Conservation (phyloP, 2,329 filamentous ascomycete genomes). For the Neoascochyta sp. region DNA sequence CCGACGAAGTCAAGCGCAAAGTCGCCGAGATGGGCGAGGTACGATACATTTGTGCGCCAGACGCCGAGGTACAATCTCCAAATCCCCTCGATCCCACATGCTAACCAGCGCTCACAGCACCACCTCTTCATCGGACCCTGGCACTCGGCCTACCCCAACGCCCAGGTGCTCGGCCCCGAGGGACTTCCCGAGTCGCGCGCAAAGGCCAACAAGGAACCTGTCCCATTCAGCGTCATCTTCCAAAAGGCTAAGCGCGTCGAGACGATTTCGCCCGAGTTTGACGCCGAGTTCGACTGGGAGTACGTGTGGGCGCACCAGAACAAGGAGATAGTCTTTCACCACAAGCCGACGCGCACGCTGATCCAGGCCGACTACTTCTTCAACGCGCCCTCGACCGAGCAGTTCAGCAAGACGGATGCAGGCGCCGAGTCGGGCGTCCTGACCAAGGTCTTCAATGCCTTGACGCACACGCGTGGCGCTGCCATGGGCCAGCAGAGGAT, state of each 20-base stretch:
- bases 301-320: slow-evolving; percentile 77
- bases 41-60: slow-evolving; percentile 80
- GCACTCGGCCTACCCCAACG: slow-evolving; percentile 72
- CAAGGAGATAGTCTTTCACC: slow-evolving; percentile 82
- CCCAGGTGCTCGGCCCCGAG: slow-evolving; percentile 76
- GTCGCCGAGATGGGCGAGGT: slow-evolving; percentile 61
- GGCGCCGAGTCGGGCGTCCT: slow-evolving; percentile 55
- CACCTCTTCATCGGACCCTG: slow-evolving; percentile 90
- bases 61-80: slow-evolving; percentile 58
- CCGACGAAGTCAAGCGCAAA: slow-evolving; percentile 65
- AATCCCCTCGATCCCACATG: not conserved
- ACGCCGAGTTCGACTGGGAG: slow-evolving; percentile 78
- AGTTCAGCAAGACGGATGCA: slow-evolving; percentile 60
- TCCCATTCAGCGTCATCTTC: slow-evolving; percentile 65
- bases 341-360: slow-evolving; percentile 72
- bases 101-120: slow-evolving; percentile 49
- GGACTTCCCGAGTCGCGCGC: slow-evolving; percentile 79
- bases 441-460: slow-evolving; percentile 53
- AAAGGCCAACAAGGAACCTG: slow-evolving; percentile 53
- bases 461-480: slow-evolving; percentile 63
- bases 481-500: slow-evolving; percentile 67
- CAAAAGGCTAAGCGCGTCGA: slow-evolving; percentile 35
- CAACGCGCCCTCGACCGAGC: slow-evolving; percentile 83
- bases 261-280: slow-evolving; percentile 71
- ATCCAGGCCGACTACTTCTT: slow-evolving; percentile 91